These are phyloP conservation scores for Pilasporangium apinafurcum DNA, from an alignment of 352 stramenopile genomes.

Conservation along the genomic window DNA sequence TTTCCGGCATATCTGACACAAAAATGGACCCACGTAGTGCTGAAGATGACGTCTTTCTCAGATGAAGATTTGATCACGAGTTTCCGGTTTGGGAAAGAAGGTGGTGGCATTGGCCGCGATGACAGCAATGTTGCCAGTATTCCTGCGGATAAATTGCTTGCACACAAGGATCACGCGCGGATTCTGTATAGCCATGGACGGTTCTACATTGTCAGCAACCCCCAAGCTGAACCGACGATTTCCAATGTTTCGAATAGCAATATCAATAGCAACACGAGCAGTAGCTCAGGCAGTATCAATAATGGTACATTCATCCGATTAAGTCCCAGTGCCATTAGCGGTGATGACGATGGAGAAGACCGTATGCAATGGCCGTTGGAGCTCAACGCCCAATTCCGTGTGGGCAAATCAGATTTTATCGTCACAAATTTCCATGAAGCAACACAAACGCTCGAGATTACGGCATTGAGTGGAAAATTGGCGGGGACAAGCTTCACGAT, in stretches of 20 bases:
- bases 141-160: slow-evolving; percentile 65
- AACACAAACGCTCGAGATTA: slow-evolving; percentile 46
- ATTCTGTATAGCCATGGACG: slow-evolving; percentile 46
- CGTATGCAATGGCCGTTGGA: slow-evolving; percentile 80
- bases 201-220: slow-evolving; percentile 67
- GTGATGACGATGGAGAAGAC: slow-evolving; percentile 32
- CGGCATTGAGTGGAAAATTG: slow-evolving; percentile 58
- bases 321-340: slow-evolving; percentile 17
- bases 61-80: slow-evolving; percentile 72
- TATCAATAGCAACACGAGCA: slow-evolving; percentile 32
- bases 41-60: slow-evolving; percentile 81
- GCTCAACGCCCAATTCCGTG: slow-evolving; percentile 54
- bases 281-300: too few relatives aligned
- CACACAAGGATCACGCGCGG: slow-evolving; percentile 36
- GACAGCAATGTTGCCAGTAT: slow-evolving; percentile 55
- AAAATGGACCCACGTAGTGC: slow-evolving; percentile 70
- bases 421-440: slow-evolving; percentile 49
- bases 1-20: too few relatives aligned
- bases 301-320: slow-evolving; percentile 72
- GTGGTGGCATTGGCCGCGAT: slow-evolving; percentile 48
- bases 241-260: too few relatives aligned
- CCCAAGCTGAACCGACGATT: too few relatives aligned
- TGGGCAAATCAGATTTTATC: slow-evolving; percentile 75
- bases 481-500: slow-evolving; percentile 71
- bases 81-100: slow-evolving; percentile 51